Conservation (phyloP, 352 stramenopile genomes). For the Phytophthora chlamydospora region DNA sequence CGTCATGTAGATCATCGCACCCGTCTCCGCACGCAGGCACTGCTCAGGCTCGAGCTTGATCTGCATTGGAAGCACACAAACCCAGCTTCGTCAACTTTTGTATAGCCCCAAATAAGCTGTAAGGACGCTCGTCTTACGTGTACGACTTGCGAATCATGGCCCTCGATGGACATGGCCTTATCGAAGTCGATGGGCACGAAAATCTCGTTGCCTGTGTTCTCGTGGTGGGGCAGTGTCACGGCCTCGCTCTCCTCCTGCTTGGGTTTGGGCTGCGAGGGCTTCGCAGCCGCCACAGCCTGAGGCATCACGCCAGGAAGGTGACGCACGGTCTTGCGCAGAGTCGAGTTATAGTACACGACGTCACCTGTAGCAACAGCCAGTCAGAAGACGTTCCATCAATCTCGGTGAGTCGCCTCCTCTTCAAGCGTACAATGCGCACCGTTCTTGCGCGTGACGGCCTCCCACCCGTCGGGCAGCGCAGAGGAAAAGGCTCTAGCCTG, state of each 20-base stretch:
- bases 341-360: conserved; percentile 70
- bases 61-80: conserved; percentile 28
- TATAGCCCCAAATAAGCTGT: too few relatives aligned
- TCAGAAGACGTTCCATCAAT: too few relatives aligned
- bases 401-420: neutral
- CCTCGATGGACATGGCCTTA: conserved; percentile 78
- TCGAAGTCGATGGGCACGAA: conserved; percentile 86
- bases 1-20: conserved; percentile 97
- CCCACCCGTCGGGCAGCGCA: conserved; percentile 58
- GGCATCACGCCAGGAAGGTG: conserved; percentile 46
- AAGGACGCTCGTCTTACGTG: conserved; percentile 47
- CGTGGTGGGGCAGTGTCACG: conserved; percentile 29
- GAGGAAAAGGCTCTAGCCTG: conserved; percentile 36
- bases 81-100: neutral
- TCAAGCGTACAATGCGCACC: conserved; percentile 30
- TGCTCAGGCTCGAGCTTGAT: conserved; percentile 91
- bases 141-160: conserved; percentile 88
- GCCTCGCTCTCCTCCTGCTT: conserved; percentile 20
- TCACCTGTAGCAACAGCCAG: conserved; percentile 39
- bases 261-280: conserved; percentile 3
- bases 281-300: conserved; percentile 8
- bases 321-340: conserved; percentile 65
- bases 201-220: conserved; percentile 54
- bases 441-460: conserved; percentile 63
- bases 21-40: conserved; percentile 92